Base-by-base conservation (phyloP, 768 basidiomycete species). In the Trametes meyenii region DNA sequence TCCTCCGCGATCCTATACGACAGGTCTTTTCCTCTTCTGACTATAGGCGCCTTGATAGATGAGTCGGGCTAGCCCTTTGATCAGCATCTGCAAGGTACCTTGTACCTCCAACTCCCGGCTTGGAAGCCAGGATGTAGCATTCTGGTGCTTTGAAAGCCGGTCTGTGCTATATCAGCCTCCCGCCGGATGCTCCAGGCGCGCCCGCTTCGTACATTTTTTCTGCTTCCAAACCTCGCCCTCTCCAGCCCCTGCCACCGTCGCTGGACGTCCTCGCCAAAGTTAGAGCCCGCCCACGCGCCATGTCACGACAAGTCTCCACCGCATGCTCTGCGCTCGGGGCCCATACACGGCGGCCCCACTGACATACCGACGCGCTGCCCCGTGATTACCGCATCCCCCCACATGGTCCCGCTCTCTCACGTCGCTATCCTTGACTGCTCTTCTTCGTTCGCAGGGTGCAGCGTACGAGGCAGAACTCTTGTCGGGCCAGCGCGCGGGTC, bases 341-440 rank as follows among this genome's bases (percentile, higher is more conserved):
- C 21, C 23, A 23, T 21, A 46, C 23, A 48, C 45, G 45, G 33
- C 46, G 17, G 48, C 56, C 33, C 56, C 56, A 57, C 56, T 29
- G 16, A 29, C 56, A 50, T 57, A 57, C 56, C 46, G 48, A 40
- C 46, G n/a, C 48, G 8, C 17, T n/a, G 24, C n/a, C 56, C 17
- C 48, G 56, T 57, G 56, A 57, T 42, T 17, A 29, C 54, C 14
- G 29, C 29, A 19, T n/a, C 29, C 54, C 54, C 33, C 50, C 43
- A 42, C 33, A 50, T 46, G 45, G 26, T 19, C 36, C 23, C 46
- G 36, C 16, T 8, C 46, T 57, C 56, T 50, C 56, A 50, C 56
- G 56, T 57, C 38, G 56, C 46, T 48, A 57, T 26, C 45, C 48
- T 24, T 26, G 23, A n/a, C 38, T 23, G 13, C 13, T 38, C 21